A percentile compares a stretch with the other conserved stretches of the same genome.
Evolutionary conservation across 768 basidiomycete species (phyloP).

Genomic region (Sarcodon aspratus): DNA sequence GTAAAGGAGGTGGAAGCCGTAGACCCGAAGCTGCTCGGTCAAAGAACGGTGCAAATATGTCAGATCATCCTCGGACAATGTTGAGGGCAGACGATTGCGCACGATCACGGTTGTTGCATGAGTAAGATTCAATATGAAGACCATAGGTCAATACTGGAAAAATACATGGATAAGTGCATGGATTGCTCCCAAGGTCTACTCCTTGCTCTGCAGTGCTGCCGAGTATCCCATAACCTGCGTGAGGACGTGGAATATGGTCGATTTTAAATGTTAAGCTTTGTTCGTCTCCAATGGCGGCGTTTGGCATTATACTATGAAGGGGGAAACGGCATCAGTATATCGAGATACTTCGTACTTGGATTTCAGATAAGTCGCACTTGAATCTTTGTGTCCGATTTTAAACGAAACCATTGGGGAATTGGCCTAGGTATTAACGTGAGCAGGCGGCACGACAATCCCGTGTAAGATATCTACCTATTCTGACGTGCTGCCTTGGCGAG

Average conservation of each 20-base stretch:
- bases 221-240: not conserved
- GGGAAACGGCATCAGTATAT: not conserved
- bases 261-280: constrained; percentile 90
- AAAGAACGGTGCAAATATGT: too few species aligned
- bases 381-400: constrained; percentile 93
- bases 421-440: constrained; percentile 38
- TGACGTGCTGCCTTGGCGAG: constrained; percentile 93
- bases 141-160: constrained; percentile 13
- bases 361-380: constrained; percentile 41
- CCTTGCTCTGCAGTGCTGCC: not conserved
- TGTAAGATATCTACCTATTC: constrained; percentile 58
- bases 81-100: too few species aligned
- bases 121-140: constrained; percentile 9
- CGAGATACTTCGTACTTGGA: not conserved
- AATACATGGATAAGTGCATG: constrained; percentile 9
- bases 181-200: not conserved
- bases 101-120: constrained; percentile 4
- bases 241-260: not conserved
- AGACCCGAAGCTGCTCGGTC: too few species aligned
- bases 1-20: too few species aligned
- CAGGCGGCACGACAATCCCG: not conserved
- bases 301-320: constrained; percentile 75
- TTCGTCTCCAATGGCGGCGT: constrained; percentile 98
- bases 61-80: too few species aligned
- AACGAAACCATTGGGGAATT: constrained; percentile 98